phyloP scores from a whole-genome alignment of 2,329 filamentous ascomycete species.

The Colletotrichum chrysophilum region DNA sequence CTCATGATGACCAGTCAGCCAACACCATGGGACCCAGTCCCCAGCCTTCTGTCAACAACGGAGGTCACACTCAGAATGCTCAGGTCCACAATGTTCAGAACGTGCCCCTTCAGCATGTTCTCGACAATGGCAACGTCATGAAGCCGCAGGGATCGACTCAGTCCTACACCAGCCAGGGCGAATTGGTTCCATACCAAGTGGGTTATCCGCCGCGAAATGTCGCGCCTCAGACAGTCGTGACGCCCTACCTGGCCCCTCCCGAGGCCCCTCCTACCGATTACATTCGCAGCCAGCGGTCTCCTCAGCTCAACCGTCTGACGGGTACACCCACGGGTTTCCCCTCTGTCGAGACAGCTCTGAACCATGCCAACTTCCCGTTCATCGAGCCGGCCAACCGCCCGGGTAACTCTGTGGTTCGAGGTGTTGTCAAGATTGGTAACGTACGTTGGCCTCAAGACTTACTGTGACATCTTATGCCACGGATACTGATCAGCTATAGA shows the following conservation, averaged over 20 bases:
- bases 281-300: slow-evolving; percentile 36
- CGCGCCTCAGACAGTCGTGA: neutral
- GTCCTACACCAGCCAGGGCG: neutral
- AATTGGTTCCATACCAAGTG: slow-evolving; percentile 4
- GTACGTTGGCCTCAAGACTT: slow-evolving; percentile 38
- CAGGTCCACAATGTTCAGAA: neutral
- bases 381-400: slow-evolving; percentile 38
- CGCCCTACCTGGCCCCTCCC: neutral
- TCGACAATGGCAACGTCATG: neutral
- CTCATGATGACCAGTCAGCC: neutral
- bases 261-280: slow-evolving; percentile 16
- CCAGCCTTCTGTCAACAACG: neutral
- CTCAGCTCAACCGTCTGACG: slow-evolving; percentile 41
- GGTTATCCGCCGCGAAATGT: neutral
- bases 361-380: slow-evolving; percentile 51
- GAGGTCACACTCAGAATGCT: neutral
- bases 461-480: too few species aligned
- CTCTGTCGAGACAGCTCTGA: slow-evolving; percentile 37
- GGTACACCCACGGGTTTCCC: slow-evolving; percentile 38
- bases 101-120: neutral
- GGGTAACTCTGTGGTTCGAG: slow-evolving; percentile 27
- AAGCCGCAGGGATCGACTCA: neutral
- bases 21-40: neutral
- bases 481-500: slow-evolving; percentile 41
- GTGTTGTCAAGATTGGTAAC: slow-evolving; percentile 56